These are phyloP conservation scores for Eucalyptus shirleyi DNA, from an alignment of 345 rosid genomes.

Conservation along the genomic window DNA sequence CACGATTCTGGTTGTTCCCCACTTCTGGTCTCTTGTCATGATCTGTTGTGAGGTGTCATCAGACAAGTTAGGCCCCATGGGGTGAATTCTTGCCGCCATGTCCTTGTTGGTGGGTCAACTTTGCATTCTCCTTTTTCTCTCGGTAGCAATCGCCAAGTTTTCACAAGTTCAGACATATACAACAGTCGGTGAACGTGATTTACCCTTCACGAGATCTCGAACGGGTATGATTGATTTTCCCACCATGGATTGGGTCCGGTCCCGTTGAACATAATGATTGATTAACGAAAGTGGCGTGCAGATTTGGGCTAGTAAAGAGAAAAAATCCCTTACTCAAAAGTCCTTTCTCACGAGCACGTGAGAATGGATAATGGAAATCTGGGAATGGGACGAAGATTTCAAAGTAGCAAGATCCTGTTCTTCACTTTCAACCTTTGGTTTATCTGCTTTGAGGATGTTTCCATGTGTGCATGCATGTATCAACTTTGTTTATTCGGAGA, in stretches of 20 bases:
- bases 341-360: not conserved
- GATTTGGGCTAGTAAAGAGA: not conserved
- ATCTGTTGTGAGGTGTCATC: not conserved
- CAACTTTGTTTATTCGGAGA: not conserved
- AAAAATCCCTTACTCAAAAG: not conserved
- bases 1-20: slow-evolving; percentile 8
- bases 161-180: not conserved
- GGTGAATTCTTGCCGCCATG: slow-evolving; percentile 7
- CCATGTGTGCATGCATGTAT: not conserved
- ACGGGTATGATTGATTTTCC: not conserved
- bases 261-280: not conserved
- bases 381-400: not conserved
- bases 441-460: not conserved
- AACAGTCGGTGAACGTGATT: not conserved
- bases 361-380: not conserved
- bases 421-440: not conserved
- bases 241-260: not conserved
- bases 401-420: not conserved
- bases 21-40: not conserved
- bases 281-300: not conserved
- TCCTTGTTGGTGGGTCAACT: not conserved
- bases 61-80: slow-evolving; percentile 16
- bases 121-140: not conserved
- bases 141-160: not conserved
- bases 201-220: not conserved